phyloP scores from a whole-genome alignment of 345 rosid species.

The Hibiscus trionum region DNA sequence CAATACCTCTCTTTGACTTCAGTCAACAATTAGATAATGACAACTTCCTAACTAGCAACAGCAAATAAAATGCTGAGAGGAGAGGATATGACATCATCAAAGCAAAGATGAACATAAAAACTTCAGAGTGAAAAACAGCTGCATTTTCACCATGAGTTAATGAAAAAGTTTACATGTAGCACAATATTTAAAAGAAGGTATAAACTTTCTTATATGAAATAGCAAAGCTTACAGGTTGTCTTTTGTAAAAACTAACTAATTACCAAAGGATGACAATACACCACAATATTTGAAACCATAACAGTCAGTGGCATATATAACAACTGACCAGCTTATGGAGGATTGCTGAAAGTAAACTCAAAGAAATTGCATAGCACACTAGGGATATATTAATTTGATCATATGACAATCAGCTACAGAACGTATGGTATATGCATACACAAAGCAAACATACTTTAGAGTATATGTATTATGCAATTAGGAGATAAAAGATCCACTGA shows the following conservation, averaged over 20 bases:
- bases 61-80: neutral
- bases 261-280: neutral
- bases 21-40: neutral
- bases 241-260: neutral
- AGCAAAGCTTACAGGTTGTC: neutral
- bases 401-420: neutral
- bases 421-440: neutral
- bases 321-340: no score
- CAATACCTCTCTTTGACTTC: neutral
- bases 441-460: neutral
- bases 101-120: neutral
- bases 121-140: neutral
- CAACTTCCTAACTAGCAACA: neutral
- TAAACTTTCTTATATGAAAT: neutral
- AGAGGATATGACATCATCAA: neutral
- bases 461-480: neutral
- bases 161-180: neutral
- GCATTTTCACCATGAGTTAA: neutral
- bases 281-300: neutral
- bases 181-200: neutral
- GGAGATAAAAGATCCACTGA: neutral
- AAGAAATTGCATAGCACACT: neutral
- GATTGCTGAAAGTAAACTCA: no score
- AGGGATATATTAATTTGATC: neutral
- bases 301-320: neutral